Evolutionary conservation across 768 basidiomycete species (phyloP), one percentile per base, ranked within the genome.

Genomic region (Mycena maculata): DNA sequence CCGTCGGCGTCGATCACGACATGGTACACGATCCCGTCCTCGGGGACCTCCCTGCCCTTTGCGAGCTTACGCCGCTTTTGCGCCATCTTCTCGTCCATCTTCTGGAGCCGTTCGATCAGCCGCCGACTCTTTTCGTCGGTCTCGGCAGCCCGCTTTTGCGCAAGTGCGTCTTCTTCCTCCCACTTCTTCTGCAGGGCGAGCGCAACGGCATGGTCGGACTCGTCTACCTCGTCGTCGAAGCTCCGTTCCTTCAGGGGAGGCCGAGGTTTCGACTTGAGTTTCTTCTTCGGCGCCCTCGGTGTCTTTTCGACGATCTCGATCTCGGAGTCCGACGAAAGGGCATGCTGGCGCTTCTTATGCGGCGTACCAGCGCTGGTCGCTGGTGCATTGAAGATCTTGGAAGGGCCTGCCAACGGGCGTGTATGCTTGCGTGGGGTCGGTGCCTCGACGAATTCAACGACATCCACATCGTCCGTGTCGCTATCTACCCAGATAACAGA

Each of bases 401-500:
- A 63, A 10, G 65, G 59, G 12, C 59, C 65, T 3, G 59, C 65
- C 20, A 66, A 36, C 4, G 60, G 55, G 10, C 41, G 27, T 20
- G 41, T 1, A 7, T 16, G 25, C 36, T 58, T 62, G 60, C 55
- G 66, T 1, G 66, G 60, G 9, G 53, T 48, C 3, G 60, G 55
- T 2, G 33, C 16, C 49, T 67, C 66, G 48, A 62, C n/a, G 33
- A 67, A 52, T 27, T 67, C 66, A n/a, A 67, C 42, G 9, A 66
- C 65, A 33, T 63, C 65, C 3, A 8, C 41, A 18, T 59, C 57
- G 6, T 63, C 60, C 4, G 27, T n/a, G 27, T 67, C 66, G 33
- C 66, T 67, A 55, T 67, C 66, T 18, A 67, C 25, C 66, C 66
- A 67, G 4, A 67, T 67, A 20, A 67, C 49, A 1, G 66, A 45